phyloP scores from a whole-genome alignment of 805 yeast species.

The Myxozyma neglecta region DNA sequence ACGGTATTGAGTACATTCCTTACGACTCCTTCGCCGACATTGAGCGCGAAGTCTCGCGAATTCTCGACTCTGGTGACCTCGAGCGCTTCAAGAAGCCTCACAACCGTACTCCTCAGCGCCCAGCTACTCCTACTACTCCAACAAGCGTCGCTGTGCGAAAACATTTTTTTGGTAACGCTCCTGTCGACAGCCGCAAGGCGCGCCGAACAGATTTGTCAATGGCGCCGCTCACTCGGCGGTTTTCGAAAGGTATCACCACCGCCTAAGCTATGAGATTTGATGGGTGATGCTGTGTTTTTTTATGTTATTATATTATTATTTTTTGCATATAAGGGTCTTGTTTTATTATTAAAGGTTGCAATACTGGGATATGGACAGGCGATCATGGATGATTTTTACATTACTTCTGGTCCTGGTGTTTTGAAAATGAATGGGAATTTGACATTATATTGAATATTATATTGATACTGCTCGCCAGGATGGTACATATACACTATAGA shows the following conservation, averaged over 20 bases:
- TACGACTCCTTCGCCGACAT: constrained; percentile 46
- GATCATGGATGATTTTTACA: too few species aligned
- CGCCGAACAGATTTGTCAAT: constrained; percentile 22
- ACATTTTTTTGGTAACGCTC: constrained; percentile 17
- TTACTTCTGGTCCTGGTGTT: too few species aligned
- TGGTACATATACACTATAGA: too few species aligned
- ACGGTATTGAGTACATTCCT: constrained; percentile 46
- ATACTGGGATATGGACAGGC: background rate
- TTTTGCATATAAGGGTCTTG: background rate
- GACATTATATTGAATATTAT: too few species aligned
- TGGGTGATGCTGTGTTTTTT: background rate
- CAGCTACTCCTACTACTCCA: background rate
- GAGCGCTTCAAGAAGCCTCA: constrained; percentile 28
- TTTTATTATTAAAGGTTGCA: background rate
- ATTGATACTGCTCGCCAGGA: too few species aligned
- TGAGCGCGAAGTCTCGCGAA: constrained; percentile 37
- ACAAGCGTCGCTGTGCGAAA: background rate
- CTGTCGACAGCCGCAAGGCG: constrained; percentile 13
- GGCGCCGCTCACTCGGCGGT: constrained; percentile 17
- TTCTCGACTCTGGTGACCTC: constrained; percentile 30
- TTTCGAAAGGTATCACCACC: constrained; percentile 20
- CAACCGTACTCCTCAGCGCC: constrained; percentile 16
- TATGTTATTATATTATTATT: background rate
- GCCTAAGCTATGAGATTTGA: background rate
- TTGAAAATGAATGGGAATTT: too few species aligned